Evolutionary conservation across 192 early-diverging fungal genomes (phyloP).

Genomic region (Coemansia sp.): DNA sequence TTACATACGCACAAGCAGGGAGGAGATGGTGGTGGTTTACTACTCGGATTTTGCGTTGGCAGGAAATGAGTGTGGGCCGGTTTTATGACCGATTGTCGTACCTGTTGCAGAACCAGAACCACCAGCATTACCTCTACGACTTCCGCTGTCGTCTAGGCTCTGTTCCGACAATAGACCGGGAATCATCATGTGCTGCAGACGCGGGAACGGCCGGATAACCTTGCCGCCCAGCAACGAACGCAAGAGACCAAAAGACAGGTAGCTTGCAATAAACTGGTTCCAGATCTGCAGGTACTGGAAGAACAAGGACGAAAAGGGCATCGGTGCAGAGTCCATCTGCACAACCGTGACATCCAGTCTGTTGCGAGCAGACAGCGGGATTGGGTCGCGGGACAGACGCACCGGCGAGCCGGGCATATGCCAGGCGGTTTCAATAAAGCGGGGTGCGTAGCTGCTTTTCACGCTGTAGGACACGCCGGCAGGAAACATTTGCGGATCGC

Average conservation of each 20-base stretch:
- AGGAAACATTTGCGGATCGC: conserved; percentile 85
- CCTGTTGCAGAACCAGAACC: too few species aligned
- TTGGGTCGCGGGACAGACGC: conserved; percentile 44
- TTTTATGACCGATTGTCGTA: too few species aligned
- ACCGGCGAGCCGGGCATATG: conserved; percentile 43
- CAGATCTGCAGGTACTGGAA: conserved; percentile 91
- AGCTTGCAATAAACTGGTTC: conserved; percentile 75
- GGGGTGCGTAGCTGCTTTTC: conserved; percentile 14
- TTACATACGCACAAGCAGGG: too few species aligned
- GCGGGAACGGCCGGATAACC: conserved; percentile 77
- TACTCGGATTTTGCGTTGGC: too few species aligned
- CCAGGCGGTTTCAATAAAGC: conserved; percentile 53
- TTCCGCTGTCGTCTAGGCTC: neutral
- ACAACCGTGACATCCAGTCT: conserved; percentile 45
- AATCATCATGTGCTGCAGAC: conserved; percentile 78
- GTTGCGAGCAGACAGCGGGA: conserved; percentile 38
- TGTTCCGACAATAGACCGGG: conserved; percentile 48
- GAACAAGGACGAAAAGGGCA: conserved; percentile 77
- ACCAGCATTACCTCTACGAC: neutral
- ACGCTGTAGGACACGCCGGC: conserved; percentile 62
- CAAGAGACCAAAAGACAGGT: conserved; percentile 76
- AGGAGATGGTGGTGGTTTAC: too few species aligned
- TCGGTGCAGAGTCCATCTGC: conserved; percentile 65
- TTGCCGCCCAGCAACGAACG: conserved; percentile 77
- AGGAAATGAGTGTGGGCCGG: too few species aligned